Percentiles rank a stretch among this genome's conserved stretches.
Evolutionary conservation across 306 rosid genomes (phyloP).

Genomic region (Trifolium fragiferum): DNA sequence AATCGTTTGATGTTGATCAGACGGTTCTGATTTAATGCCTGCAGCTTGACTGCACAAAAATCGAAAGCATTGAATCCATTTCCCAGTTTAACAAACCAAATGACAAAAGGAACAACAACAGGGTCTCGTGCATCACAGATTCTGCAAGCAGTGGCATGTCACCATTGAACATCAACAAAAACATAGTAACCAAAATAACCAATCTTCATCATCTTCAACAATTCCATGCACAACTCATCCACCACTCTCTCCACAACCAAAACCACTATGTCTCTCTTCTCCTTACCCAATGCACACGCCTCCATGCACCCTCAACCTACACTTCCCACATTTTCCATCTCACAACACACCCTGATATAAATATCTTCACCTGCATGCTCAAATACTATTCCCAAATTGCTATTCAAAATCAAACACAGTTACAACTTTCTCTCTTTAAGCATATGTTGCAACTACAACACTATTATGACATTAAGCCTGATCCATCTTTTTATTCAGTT

Average conservation of each 20-base stretch:
- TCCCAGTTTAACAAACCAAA: no score
- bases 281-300: slow-evolving; percentile 61
- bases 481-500: slow-evolving; percentile 51
- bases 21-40: no score
- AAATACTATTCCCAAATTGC: slow-evolving; percentile 54
- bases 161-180: slow-evolving; percentile 17
- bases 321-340: slow-evolving; percentile 52
- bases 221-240: slow-evolving; percentile 62
- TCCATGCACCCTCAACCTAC: slow-evolving; percentile 58
- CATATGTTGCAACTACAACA: slow-evolving; percentile 49
- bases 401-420: slow-evolving; percentile 34
- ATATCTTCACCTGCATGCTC: slow-evolving; percentile 60
- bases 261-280: slow-evolving; percentile 58
- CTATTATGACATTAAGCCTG: slow-evolving; percentile 32
- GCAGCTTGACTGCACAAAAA: no score
- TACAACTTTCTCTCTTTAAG: slow-evolving; percentile 50
- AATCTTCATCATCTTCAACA: slow-evolving; percentile 46
- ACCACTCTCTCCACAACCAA: slow-evolving; percentile 53
- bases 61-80: no score
- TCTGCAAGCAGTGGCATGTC: slow-evolving; percentile 25
- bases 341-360: slow-evolving; percentile 43
- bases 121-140: neutral
- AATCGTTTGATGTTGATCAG: no score
- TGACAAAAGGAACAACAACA: no score
- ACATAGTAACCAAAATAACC: slow-evolving; percentile 39